A percentile compares a stretch with the other conserved stretches of the same genome.
Evolutionary conservation across 1,284 basidiomycete species (phyloP).

Genomic region (Naganishia liquefaciens): DNA sequence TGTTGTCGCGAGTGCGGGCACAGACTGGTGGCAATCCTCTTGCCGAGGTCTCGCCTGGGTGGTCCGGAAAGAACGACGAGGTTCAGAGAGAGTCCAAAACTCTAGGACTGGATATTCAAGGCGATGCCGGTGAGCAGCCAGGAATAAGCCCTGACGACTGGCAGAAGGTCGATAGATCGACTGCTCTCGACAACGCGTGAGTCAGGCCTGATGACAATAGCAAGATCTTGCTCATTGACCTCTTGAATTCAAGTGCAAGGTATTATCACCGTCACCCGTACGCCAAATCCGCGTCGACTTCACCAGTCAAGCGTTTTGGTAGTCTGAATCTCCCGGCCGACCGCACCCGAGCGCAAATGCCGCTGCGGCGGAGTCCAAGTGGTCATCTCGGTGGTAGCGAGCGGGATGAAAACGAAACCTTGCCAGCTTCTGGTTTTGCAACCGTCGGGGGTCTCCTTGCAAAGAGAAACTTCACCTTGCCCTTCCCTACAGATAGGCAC

Average conservation of each 20-base stretch:
- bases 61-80: background rate
- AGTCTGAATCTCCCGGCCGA: constrained; percentile 28
- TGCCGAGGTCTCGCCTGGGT: background rate
- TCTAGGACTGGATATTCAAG: constrained; percentile 7
- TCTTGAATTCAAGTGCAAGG: constrained; percentile 42
- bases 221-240: background rate
- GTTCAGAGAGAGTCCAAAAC: background rate
- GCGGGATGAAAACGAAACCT: constrained; percentile 32
- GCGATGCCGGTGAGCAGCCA: background rate
- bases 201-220: background rate
- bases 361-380: constrained; percentile 37
- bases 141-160: background rate
- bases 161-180: background rate
- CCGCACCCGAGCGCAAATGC: constrained; percentile 10
- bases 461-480: constrained; percentile 14
- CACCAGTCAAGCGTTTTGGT: constrained; percentile 43
- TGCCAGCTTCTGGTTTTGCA: constrained; percentile 24
- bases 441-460: constrained; percentile 27
- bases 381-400: constrained; percentile 39
- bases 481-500: constrained; percentile 8
- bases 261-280: constrained; percentile 51
- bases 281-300: constrained; percentile 41
- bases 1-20: constrained; percentile 16
- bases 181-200: constrained; percentile 25
- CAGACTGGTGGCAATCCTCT: constrained; percentile 11